Percentiles rank a stretch among this genome's conserved stretches.
Conservation (phyloP, 176 grass and related monocot species). For the Poa pratensis region DNA sequence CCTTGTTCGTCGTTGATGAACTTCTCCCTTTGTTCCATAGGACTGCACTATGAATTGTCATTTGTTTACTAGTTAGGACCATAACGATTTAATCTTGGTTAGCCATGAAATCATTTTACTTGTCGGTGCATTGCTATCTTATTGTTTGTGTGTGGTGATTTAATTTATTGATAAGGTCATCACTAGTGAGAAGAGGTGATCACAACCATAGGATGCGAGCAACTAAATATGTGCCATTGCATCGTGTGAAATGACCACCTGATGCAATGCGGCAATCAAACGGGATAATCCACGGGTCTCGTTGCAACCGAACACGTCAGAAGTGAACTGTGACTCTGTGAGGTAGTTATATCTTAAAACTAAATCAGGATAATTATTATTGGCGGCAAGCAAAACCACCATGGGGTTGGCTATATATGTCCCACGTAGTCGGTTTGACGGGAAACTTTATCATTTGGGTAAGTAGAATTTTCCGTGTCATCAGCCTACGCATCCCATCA, state of each 20-base stretch:
- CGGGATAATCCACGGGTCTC: too few species aligned
- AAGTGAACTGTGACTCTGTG: not conserved
- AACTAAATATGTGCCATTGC: not conserved
- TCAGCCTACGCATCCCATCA: not conserved
- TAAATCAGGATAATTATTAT: not conserved
- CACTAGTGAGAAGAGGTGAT: not conserved
- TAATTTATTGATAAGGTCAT: not conserved
- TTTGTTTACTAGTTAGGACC: not conserved
- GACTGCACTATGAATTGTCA: not conserved
- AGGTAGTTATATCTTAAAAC: not conserved
- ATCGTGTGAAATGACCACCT: not conserved
- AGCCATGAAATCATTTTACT: not conserved
- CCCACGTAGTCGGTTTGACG: not conserved
- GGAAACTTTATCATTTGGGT: not conserved
- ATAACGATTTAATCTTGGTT: not conserved
- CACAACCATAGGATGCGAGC: not conserved
- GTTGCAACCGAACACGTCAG: too few species aligned
- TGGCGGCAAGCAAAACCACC: not conserved
- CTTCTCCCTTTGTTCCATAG: not conserved
- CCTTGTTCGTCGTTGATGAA: not conserved
- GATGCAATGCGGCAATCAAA: too few species aligned
- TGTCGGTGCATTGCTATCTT: not conserved
- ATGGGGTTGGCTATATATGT: not conserved
- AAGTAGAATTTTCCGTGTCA: not conserved
- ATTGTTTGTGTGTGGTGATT: not conserved